Evolutionary conservation across 805 yeast species (phyloP).

Genomic region (Candida xiaguanensis): DNA sequence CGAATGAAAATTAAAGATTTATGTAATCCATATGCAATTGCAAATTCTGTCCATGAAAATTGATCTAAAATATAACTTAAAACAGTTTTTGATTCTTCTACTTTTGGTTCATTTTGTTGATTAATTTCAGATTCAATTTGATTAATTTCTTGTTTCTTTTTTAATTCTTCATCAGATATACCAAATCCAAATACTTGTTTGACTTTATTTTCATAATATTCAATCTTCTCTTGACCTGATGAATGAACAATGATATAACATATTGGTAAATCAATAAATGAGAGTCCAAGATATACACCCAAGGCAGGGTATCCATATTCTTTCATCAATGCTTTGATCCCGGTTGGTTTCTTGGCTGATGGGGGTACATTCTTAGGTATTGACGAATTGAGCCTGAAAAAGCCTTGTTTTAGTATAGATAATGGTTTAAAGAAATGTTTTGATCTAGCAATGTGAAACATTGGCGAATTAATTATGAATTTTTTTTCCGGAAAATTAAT

Average conservation of each 20-base stretch:
- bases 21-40: constrained; percentile 90
- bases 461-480: too few relatives aligned
- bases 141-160: constrained; percentile 30
- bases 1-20: constrained; percentile 81
- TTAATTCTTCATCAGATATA: constrained; percentile 41
- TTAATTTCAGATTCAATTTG: constrained; percentile 22
- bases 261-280: constrained; percentile 74
- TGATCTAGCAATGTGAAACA: neutral
- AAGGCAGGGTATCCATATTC: constrained; percentile 91
- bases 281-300: constrained; percentile 75
- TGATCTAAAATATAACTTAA: constrained; percentile 22
- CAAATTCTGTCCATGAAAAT: constrained; percentile 73
- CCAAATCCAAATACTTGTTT: constrained; percentile 65
- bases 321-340: constrained; percentile 64
- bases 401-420: constrained; percentile 1
- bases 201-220: constrained; percentile 57
- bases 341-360: constrained; percentile 32
- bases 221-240: constrained; percentile 79
- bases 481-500: too few relatives aligned
- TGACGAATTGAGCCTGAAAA: constrained; percentile 17
- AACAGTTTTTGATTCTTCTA: constrained; percentile 10
- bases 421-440: neutral
- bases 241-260: constrained; percentile 82
- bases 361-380: constrained; percentile 10
- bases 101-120: constrained; percentile 15